A percentile compares a stretch with the other conserved stretches of the same genome.
Conservation (phyloP, 352 stramenopile species). For the Phytophthora citrophthora region DNA sequence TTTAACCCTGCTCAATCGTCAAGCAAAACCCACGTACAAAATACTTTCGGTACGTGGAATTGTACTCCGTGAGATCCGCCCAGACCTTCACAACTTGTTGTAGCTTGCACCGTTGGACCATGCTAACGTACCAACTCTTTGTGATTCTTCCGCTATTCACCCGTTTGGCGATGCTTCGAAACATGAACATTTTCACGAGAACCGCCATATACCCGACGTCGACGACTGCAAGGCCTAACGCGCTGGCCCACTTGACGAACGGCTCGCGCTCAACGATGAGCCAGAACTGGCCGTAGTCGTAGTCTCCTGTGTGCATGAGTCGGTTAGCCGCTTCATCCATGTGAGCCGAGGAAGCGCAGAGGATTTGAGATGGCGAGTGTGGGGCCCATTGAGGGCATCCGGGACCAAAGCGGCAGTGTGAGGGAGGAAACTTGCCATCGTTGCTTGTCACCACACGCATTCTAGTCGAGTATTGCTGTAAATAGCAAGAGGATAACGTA, state of each 20-base stretch:
- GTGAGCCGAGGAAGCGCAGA: not conserved
- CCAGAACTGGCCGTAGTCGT: conserved; percentile 41
- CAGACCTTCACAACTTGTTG: conserved; percentile 6
- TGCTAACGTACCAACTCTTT: conserved; percentile 14
- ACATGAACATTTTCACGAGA: conserved; percentile 30
- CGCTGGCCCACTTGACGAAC: conserved; percentile 16
- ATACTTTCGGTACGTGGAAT: conserved; percentile 22
- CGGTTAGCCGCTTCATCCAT: conserved; percentile 26
- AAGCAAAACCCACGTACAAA: conserved; percentile 13
- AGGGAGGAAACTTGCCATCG: not conserved
- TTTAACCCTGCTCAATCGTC: not conserved
- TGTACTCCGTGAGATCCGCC: conserved; percentile 17
- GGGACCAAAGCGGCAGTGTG: not conserved
- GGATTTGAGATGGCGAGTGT: not conserved
- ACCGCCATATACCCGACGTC: conserved; percentile 15
- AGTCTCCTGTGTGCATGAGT: conserved; percentile 34
- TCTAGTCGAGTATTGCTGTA: not conserved
- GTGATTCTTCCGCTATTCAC: not conserved
- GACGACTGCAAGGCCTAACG: conserved; percentile 17
- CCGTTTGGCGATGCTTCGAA: not conserved
- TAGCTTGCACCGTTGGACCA: conserved; percentile 8
- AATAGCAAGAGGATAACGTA: not conserved
- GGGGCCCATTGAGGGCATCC: conserved; percentile 1
- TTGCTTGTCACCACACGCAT: conserved; percentile 9
- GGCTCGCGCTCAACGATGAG: conserved; percentile 25